These are phyloP conservation scores for Keqinozyma sinolaborantium DNA, from an alignment of 1,139 yeast genomes.

Conservation along the genomic window DNA sequence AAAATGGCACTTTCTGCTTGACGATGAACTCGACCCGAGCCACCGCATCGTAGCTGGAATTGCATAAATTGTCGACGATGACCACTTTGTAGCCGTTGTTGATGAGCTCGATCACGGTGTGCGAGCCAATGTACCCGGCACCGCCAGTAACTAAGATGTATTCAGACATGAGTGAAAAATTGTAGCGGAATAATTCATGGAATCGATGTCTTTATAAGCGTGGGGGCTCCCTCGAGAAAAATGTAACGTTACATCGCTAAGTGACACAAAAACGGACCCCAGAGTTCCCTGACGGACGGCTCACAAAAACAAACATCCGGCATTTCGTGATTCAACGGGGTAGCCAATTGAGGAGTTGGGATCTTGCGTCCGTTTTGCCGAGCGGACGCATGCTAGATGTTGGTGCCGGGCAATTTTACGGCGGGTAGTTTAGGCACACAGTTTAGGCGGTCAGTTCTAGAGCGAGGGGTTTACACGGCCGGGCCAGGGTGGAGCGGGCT, in stretches of 20 bases:
- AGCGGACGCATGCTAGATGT: too few species aligned
- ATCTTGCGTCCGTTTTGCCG: too few species aligned
- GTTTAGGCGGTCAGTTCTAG: too few species aligned
- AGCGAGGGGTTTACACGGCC: too few species aligned
- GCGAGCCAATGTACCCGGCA: conserved; percentile 86
- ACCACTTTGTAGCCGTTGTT: conserved; percentile 67
- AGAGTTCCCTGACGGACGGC: too few species aligned
- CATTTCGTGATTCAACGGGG: too few species aligned
- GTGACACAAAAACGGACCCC: conserved; percentile 1
- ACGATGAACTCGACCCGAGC: conserved; percentile 60
- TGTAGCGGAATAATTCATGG: conserved; percentile 4
- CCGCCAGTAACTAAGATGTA: conserved; percentile 80
- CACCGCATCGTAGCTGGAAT: conserved; percentile 67
- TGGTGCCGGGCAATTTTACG: too few species aligned
- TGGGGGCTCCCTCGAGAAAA: conserved; percentile 2
- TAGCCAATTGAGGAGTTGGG: too few species aligned
- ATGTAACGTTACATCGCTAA: conserved; percentile 10
- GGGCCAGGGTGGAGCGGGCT: too few species aligned
- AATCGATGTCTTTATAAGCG: conserved; percentile 2
- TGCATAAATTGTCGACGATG: conserved; percentile 66
- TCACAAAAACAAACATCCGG: too few species aligned
- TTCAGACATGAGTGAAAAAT: conserved; percentile 10
- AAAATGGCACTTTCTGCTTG: conserved; percentile 50
- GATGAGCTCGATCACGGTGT: conserved; percentile 66
- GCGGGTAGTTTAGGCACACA: too few species aligned